A percentile compares a stretch with the other conserved stretches of the same genome.
Evolutionary conservation across 1,284 basidiomycete species (phyloP).

Genomic region (Flammula alnicola): DNA sequence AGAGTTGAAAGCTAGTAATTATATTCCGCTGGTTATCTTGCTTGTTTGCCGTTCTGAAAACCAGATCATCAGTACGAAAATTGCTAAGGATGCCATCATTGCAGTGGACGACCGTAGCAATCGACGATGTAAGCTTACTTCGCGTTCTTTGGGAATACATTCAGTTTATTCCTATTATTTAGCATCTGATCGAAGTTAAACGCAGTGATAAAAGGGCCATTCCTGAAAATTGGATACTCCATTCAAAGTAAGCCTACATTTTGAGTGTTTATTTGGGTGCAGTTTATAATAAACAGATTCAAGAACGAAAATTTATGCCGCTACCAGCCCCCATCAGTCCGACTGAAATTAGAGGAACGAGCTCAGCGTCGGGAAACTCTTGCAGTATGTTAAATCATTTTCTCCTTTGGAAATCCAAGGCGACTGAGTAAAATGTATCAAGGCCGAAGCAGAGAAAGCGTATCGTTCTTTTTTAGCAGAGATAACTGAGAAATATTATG

Average conservation of each 20-base stretch:
- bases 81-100: slow-evolving; percentile 75
- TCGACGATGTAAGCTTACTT: slow-evolving; percentile 65
- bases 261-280: not conserved
- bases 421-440: slow-evolving; percentile 1
- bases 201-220: slow-evolving; percentile 74
- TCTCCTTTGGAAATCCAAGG: not conserved
- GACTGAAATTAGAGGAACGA: slow-evolving; percentile 71
- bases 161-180: slow-evolving; percentile 1
- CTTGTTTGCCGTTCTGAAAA: not conserved
- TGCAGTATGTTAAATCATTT: slow-evolving; percentile 40
- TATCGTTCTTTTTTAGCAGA: slow-evolving; percentile 73
- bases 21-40: not conserved
- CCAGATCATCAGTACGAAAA: slow-evolving; percentile 65
- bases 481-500: slow-evolving; percentile 71
- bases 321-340: slow-evolving; percentile 83
- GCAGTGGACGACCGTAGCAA: slow-evolving; percentile 72
- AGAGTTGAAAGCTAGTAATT: slow-evolving; percentile 75
- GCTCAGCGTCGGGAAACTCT: slow-evolving; percentile 82
- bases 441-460: slow-evolving; percentile 67
- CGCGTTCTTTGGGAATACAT: not conserved
- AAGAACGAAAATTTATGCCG: slow-evolving; percentile 81
- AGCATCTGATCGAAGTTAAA: slow-evolving; percentile 83
- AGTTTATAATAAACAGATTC: not conserved
- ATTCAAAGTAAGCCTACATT: slow-evolving; percentile 61
- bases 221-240: slow-evolving; percentile 81